These are phyloP conservation scores for Botryotinia globosa DNA, from an alignment of 2,329 filamentous ascomycete species.

Conservation along the genomic window DNA sequence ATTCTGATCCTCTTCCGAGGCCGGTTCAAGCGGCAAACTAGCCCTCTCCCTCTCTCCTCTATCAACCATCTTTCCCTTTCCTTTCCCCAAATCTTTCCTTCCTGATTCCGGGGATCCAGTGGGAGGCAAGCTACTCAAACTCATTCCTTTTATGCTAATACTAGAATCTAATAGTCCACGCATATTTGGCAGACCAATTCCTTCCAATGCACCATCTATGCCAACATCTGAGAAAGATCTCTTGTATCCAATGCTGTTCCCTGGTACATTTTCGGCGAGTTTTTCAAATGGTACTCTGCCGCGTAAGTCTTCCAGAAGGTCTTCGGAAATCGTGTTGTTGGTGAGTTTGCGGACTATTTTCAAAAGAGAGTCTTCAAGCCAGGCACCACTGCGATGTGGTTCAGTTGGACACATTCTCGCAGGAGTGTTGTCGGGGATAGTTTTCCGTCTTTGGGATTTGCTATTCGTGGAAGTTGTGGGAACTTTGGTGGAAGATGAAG, in stretches of 20 bases:
- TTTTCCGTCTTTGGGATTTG: not conserved
- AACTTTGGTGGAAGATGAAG: not conserved
- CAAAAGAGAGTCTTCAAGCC: conserved; percentile 3
- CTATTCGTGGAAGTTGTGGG: not conserved
- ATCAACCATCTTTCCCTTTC: conserved; percentile 9
- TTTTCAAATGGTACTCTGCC: conserved; percentile 7
- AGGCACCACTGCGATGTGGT: not conserved
- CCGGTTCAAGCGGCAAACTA: not conserved
- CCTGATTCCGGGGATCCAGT: conserved; percentile 15
- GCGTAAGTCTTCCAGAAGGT: conserved; percentile 1
- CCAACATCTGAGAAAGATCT: conserved; percentile 16
- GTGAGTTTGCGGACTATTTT: not conserved
- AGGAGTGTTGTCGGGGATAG: not conserved
- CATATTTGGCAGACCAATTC: conserved; percentile 1
- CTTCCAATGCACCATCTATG: not conserved
- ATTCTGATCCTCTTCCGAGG: not conserved
- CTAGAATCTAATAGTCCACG: conserved; percentile 8
- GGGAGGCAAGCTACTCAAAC: conserved; percentile 8
- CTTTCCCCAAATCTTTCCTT: not conserved
- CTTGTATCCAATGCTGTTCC: conserved; percentile 15
- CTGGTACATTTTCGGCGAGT: conserved; percentile 8
- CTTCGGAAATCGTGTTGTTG: not conserved
- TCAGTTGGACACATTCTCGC: not conserved
- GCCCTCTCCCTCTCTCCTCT: not conserved
- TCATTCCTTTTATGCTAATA: conserved; percentile 16